phyloP scores from a whole-genome alignment of 805 yeast species.

The Pichia paraexigua region DNA sequence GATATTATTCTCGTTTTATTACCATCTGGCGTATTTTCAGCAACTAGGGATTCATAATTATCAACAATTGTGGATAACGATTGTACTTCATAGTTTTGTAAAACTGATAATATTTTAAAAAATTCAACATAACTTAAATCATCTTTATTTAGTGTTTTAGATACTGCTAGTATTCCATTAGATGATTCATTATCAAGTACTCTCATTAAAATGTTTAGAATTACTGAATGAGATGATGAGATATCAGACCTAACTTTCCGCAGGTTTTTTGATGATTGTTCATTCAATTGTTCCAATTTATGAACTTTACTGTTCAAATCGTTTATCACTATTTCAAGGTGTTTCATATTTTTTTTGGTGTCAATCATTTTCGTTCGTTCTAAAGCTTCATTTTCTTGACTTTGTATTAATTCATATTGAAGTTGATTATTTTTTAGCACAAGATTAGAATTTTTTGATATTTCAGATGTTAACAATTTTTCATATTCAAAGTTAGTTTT shows the following conservation, averaged over 20 bases:
- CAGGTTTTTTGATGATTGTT: neutral
- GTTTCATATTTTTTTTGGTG: neutral
- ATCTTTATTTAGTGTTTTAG: neutral
- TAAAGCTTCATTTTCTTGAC: neutral
- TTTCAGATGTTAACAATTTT: neutral
- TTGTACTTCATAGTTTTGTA: slow-evolving; percentile 6
- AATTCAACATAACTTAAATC: neutral
- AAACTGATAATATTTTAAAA: slow-evolving; percentile 3
- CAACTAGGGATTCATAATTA: neutral
- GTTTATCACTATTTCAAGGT: neutral
- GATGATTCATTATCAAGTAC: slow-evolving; percentile 5
- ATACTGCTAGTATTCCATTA: neutral
- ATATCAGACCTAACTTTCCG: neutral
- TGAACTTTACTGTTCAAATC: neutral
- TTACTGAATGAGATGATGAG: neutral
- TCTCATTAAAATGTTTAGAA: neutral
- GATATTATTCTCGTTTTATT: neutral
- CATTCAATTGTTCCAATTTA: neutral
- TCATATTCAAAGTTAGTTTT: neutral
- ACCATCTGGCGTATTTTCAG: neutral
- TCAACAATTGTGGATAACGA: slow-evolving; percentile 4
- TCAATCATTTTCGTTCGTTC: neutral
- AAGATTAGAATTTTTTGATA: neutral
- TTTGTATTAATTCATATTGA: neutral
- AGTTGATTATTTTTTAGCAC: neutral